Conservation (phyloP, 106 monocot genomes). For the Xerophyta viscosa region DNA sequence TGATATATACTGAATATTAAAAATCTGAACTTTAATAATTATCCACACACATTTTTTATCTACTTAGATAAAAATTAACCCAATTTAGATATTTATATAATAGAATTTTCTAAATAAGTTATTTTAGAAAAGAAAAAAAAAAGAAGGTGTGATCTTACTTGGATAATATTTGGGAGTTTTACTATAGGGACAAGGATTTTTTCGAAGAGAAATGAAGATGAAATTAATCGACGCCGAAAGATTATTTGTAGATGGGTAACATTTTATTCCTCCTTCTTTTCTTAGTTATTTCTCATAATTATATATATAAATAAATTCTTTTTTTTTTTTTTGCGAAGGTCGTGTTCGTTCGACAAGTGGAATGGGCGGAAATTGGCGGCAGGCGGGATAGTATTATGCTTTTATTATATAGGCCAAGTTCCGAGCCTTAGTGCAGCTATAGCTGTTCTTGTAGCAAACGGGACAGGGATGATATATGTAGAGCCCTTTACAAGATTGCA, state of each 20-base stretch:
- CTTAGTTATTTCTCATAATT: background rate
- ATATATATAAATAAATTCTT: background rate
- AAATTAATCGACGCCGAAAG: slow-evolving; percentile 29
- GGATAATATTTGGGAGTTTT: no score
- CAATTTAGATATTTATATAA: no score
- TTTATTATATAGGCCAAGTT: slow-evolving; percentile 33
- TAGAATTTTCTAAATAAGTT: no score
- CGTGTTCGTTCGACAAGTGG: slow-evolving; percentile 39
- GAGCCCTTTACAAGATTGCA: slow-evolving; percentile 23
- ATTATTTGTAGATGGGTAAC: slow-evolving; percentile 56
- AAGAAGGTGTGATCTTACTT: no score
- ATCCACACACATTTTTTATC: no score
- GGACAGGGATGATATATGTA: slow-evolving; percentile 52
- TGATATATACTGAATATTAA: no score
- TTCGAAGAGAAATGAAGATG: slow-evolving; percentile 22
- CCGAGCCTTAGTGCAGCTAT: slow-evolving; percentile 46
- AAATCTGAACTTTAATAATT: no score
- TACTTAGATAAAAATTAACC: no score
- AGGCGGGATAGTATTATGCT: slow-evolving; percentile 52
- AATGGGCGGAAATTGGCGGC: slow-evolving; percentile 19
- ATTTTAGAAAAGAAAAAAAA: no score
- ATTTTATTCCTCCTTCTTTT: slow-evolving; percentile 1
- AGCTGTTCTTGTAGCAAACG: slow-evolving; percentile 30
- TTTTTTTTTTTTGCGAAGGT: slow-evolving; percentile 15
- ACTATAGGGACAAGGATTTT: slow-evolving; percentile 56